These are phyloP conservation scores for Boletus coccyginus DNA, from an alignment of 768 basidiomycete species.

Conservation along the genomic window DNA sequence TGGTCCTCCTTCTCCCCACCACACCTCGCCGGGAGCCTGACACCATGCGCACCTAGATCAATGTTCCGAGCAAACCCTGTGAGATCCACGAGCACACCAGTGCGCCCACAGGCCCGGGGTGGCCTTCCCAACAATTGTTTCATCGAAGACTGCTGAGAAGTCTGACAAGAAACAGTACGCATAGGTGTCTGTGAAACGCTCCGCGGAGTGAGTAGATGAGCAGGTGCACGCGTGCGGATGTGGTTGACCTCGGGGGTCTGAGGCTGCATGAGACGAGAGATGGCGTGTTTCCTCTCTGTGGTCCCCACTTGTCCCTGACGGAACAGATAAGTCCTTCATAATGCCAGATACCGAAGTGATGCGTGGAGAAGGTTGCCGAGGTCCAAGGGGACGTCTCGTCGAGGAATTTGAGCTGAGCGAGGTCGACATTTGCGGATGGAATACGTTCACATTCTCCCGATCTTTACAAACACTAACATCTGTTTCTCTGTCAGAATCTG, in stretches of 20 bases:
- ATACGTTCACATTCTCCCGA: background rate
- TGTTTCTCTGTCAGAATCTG: background rate
- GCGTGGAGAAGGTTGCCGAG: constrained; percentile 19
- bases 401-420: constrained; percentile 25
- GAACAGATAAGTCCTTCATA: constrained; percentile 1
- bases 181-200: constrained; percentile 8
- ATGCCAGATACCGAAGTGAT: background rate
- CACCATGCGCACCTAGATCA: constrained; percentile 29
- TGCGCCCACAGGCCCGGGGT: constrained; percentile 24
- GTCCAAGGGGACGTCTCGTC: constrained; percentile 20
- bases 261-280: background rate
- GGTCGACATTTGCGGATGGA: constrained; percentile 12
- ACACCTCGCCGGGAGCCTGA: constrained; percentile 17
- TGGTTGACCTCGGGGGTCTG: constrained; percentile 1
- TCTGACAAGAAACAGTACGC: constrained; percentile 23
- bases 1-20: constrained; percentile 29
- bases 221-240: constrained; percentile 12
- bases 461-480: background rate
- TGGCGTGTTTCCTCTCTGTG: constrained; percentile 4
- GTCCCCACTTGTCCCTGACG: background rate
- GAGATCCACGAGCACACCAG: constrained; percentile 38
- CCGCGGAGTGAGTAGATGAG: background rate
- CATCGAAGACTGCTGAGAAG: constrained; percentile 11
- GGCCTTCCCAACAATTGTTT: constrained; percentile 30
- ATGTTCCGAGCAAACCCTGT: constrained; percentile 36